Conservation (phyloP, 2,329 filamentous ascomycete species). For the Mycosphaerella sp. region DNA sequence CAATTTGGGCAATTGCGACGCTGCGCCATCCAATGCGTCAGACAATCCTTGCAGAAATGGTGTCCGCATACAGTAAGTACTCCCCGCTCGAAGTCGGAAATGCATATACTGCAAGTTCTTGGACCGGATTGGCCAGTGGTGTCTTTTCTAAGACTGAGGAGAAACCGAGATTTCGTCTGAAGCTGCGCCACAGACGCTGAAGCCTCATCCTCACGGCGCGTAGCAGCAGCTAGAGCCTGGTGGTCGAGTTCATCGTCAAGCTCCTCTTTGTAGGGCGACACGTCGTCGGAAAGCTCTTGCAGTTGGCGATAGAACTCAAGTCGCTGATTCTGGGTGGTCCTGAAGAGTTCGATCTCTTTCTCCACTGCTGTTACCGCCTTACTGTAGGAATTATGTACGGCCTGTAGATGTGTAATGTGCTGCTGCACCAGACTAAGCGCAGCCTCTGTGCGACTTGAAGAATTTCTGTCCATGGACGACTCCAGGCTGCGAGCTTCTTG, state of each 20-base stretch:
- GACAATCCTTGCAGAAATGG: conserved; percentile 84
- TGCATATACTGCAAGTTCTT: conserved; percentile 80
- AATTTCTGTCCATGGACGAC: conserved; percentile 54
- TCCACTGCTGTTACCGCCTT: conserved; percentile 51
- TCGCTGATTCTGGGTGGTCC: conserved; percentile 72
- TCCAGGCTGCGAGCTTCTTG: conserved; percentile 62
- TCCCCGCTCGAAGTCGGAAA: conserved; percentile 67
- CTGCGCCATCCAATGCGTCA: conserved; percentile 68
- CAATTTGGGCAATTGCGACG: conserved; percentile 79
- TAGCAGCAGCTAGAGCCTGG: conserved; percentile 39
- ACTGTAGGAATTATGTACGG: conserved; percentile 47
- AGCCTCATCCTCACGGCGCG: conserved; percentile 47
- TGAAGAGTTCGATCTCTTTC: conserved; percentile 70
- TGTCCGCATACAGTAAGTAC: conserved; percentile 84
- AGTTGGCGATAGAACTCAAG: conserved; percentile 87
- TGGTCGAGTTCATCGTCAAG: conserved; percentile 53
- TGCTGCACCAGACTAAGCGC: conserved; percentile 61
- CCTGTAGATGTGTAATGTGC: conserved; percentile 56
- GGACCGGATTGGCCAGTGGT: conserved; percentile 49
- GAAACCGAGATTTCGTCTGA: conserved; percentile 70
- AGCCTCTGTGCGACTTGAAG: conserved; percentile 50
- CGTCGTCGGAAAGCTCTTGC: conserved; percentile 83
- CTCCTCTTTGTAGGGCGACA: conserved; percentile 65
- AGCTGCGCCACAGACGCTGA: conserved; percentile 55
- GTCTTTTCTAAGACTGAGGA: conserved; percentile 57